Evolutionary conservation across 2,329 filamentous ascomycete genomes (phyloP).

Genomic region (Pleoardoris graminearum): DNA sequence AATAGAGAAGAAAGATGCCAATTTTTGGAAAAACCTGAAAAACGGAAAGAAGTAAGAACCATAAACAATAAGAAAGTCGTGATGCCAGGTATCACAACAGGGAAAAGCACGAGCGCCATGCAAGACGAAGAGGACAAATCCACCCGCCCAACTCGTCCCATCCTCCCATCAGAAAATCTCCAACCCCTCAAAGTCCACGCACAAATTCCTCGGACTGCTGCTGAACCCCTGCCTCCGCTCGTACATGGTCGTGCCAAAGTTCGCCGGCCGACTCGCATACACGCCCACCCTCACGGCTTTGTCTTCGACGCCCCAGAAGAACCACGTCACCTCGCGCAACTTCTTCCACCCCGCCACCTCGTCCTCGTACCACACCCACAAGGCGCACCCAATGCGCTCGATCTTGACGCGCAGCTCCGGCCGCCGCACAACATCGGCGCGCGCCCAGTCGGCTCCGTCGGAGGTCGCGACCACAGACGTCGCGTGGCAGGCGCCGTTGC

Average conservation of each 20-base stretch:
- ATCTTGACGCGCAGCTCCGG: constrained; percentile 60
- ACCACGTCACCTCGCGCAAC: constrained; percentile 63
- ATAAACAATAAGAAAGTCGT: background rate
- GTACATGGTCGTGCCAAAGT: constrained; percentile 46
- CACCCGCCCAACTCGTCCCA: background rate
- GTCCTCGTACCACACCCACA: constrained; percentile 62
- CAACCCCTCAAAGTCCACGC: constrained; percentile 48
- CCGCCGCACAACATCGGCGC: constrained; percentile 44
- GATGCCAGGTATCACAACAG: constrained; percentile 4
- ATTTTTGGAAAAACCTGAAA: background rate
- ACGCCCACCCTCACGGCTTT: constrained; percentile 62
- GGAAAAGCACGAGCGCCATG: background rate
- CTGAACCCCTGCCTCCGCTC: constrained; percentile 35
- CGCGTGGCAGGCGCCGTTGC: constrained; percentile 57
- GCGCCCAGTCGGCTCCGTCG: constrained; percentile 62
- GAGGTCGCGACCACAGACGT: constrained; percentile 61
- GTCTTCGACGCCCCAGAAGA: constrained; percentile 63
- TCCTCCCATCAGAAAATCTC: constrained; percentile 44
- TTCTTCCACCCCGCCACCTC: constrained; percentile 56
- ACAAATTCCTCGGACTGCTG: constrained; percentile 39
- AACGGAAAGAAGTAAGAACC: background rate
- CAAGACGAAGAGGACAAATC: background rate
- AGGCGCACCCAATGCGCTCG: constrained; percentile 58
- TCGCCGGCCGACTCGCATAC: constrained; percentile 61
- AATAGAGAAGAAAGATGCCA: background rate